Evolutionary conservation across 2,329 filamentous ascomycete genomes (phyloP).

Genomic region (Calonectria montana): DNA sequence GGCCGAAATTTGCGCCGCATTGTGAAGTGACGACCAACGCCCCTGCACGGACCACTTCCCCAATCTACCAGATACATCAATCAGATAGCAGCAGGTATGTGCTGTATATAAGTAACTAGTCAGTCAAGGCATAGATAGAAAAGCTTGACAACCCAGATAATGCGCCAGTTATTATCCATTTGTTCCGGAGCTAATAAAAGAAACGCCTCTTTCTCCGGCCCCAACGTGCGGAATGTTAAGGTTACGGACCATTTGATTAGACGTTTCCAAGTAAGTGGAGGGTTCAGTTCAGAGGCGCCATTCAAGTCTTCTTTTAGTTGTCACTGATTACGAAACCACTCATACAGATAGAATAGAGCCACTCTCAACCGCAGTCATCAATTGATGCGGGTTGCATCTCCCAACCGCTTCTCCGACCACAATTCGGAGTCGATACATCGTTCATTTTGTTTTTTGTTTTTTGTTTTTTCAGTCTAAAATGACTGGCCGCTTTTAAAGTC

Average conservation of each 20-base stretch:
- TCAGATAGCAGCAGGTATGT: too few relatives aligned
- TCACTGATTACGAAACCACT: not conserved
- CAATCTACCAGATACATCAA: not conserved
- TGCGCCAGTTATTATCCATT: not conserved
- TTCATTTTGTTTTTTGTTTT: not conserved
- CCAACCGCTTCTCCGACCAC: not conserved
- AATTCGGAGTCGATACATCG: not conserved
- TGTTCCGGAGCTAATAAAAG: not conserved
- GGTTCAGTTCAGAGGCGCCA: not conserved
- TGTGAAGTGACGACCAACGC: not conserved
- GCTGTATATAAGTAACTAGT: too few relatives aligned
- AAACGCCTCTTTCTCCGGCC: not conserved
- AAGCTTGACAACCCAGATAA: not conserved
- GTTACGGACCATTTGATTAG: not conserved
- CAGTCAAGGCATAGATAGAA: not conserved
- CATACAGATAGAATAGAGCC: not conserved
- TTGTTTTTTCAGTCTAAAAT: not conserved
- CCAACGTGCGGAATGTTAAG: not conserved
- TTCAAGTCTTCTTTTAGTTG: not conserved
- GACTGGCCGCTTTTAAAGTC: too few relatives aligned
- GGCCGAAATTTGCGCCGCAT: conserved; percentile 26
- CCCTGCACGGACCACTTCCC: conserved; percentile 23
- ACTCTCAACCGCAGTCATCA: not conserved
- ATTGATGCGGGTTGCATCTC: not conserved
- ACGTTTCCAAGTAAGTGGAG: not conserved